A percentile compares a stretch with the other conserved stretches of the same genome.
These are phyloP conservation scores for Tricholoma hemisulphureum DNA, from an alignment of 768 basidiomycete species.

Conservation along the genomic window DNA sequence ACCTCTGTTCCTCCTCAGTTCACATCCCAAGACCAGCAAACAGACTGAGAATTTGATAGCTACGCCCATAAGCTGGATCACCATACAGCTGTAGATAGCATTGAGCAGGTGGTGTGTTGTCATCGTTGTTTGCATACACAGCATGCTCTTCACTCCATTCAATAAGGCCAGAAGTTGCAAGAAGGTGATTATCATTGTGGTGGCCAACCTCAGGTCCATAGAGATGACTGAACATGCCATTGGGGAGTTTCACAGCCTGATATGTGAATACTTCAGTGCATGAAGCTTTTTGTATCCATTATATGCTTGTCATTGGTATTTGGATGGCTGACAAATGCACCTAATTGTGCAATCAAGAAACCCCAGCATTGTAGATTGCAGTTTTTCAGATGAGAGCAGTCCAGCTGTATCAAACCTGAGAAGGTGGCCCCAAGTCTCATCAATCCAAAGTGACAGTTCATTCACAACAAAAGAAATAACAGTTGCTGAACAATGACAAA, in stretches of 20 bases:
- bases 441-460: no score
- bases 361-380: no score
- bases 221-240: slow-evolving; percentile 3
- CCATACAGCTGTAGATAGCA: no score
- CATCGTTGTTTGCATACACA: not conserved
- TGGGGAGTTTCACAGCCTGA: slow-evolving; percentile 7
- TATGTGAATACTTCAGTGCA: not conserved
- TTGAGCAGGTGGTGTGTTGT: no score
- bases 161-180: not conserved
- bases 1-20: no score
- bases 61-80: no score
- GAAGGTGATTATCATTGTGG: not conserved
- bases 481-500: no score
- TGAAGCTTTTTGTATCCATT: slow-evolving; percentile 4
- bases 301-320: slow-evolving; percentile 3
- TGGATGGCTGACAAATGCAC: not conserved
- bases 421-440: not conserved
- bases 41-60: no score
- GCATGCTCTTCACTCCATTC: not conserved
- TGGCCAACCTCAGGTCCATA: not conserved
- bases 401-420: not conserved
- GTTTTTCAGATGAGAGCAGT: not conserved
- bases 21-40: no score
- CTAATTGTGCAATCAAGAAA: slow-evolving; percentile 6
- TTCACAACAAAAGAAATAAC: no score